A percentile compares a stretch with the other conserved stretches of the same genome.
Conservation (phyloP, 2,329 filamentous ascomycete species). For the Claviceps spartinae region DNA sequence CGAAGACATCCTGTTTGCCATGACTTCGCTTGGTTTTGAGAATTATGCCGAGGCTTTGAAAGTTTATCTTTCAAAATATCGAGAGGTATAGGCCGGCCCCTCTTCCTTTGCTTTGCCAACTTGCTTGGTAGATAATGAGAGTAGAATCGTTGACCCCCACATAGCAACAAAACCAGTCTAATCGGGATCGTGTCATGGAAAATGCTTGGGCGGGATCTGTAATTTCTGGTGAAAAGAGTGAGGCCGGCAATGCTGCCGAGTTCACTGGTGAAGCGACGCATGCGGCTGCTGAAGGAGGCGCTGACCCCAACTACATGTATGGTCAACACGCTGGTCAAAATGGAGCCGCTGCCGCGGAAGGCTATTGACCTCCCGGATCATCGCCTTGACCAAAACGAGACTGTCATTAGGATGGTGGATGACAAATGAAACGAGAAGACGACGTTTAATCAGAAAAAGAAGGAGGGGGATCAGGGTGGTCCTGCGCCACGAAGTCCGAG, state of each 20-base stretch:
- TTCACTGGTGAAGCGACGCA: conserved; percentile 28
- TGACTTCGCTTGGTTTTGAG: conserved; percentile 97
- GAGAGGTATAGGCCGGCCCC: conserved; percentile 57
- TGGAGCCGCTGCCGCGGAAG: conserved; percentile 38
- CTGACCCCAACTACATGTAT: conserved; percentile 38
- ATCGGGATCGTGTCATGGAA: conserved; percentile 25
- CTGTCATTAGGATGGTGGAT: background rate
- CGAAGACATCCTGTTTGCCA: conserved; percentile 95
- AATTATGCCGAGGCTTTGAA: conserved; percentile 97
- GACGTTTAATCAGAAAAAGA: background rate
- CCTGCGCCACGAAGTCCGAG: background rate
- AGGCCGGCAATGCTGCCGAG: conserved; percentile 21
- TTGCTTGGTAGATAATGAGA: background rate
- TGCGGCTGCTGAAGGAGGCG: conserved; percentile 25
- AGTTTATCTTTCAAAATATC: conserved; percentile 94
- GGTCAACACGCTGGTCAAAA: conserved; percentile 42
- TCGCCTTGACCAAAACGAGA: background rate
- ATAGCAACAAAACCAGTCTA: conserved; percentile 29
- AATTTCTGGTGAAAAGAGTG: conserved; percentile 20
- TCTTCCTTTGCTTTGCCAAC: background rate
- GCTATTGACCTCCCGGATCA: conserved; percentile 25
- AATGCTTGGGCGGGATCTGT: conserved; percentile 19
- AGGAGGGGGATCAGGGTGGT: background rate
- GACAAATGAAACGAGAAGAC: conserved; percentile 1
- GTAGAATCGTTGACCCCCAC: background rate